Base-by-base conservation (phyloP, 495 filamentous ascomycete genomes). In the Immersiella caudata region DNA sequence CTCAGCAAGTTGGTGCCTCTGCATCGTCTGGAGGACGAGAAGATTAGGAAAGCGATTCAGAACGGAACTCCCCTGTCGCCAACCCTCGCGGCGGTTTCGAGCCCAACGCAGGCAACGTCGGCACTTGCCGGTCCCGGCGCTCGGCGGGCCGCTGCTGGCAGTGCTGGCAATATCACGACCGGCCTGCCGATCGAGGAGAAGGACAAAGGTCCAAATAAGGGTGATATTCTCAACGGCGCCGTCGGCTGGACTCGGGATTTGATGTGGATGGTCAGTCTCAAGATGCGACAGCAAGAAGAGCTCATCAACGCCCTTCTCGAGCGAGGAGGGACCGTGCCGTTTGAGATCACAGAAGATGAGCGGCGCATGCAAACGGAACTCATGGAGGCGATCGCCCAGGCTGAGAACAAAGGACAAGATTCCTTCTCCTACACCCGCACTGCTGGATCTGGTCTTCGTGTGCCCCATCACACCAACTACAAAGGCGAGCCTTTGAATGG, bases 191-290 rank as follows among this genome's bases (percentile, higher is more conserved):
- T 94, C 27, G 95, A 99, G 71, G 95, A 99, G 68, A 99, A 98
- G 71, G 95, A 99, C 79, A 97, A 98, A 70, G 96, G 96, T 0
- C 95, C 95, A 0, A 98, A 98, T 83, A 99, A 99, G 79, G 95
- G 95, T 51, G 95, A 99, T 74, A 98, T 99, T 62, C 88, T 99
- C 63, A 98, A 98, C 75, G 95, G 95, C 29, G 91, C 95, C 18
- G 95, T 99, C 57, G 90, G 91, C 78, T 99, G 95, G 95, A 97
- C 90, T 67, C 89, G 94, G 55, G 95, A 99, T 79, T 82, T 99
- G 52, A 98, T 99, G 95, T 98, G 95, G 95, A 86, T 93, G 75
- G 80, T 97, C 49, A 86, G 96, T 70, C 80, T 89, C 67, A 96
- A 97, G 78, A 82, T 94, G 59, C 88, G 94, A 71, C 93, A 97